These are phyloP conservation scores for Centella asiatica DNA, from an alignment of 129 eudicot genomes.

Conservation along the genomic window DNA sequence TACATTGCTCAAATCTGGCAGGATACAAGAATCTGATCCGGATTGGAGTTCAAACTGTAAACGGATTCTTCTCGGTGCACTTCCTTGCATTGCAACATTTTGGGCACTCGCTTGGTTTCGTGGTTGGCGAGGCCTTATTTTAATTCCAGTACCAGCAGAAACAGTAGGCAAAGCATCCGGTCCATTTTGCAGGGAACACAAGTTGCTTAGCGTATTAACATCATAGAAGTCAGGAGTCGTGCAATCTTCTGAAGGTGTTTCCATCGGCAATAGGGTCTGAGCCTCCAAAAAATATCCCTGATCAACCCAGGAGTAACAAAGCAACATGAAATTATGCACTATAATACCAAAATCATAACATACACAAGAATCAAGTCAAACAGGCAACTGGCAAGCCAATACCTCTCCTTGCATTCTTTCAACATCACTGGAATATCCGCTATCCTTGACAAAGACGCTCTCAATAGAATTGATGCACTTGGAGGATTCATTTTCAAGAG, in stretches of 20 bases:
- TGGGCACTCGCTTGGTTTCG: constrained; percentile 2
- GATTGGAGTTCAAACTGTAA: constrained; percentile 33
- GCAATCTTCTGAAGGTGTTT: neutral
- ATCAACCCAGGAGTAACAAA: constrained; percentile 8
- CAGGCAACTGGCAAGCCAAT: neutral
- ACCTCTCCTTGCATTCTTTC: constrained; percentile 56
- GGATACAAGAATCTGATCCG: constrained; percentile 17
- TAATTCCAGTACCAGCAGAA: constrained; percentile 32
- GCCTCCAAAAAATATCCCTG: constrained; percentile 5
- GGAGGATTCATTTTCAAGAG: constrained; percentile 22
- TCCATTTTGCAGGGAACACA: constrained; percentile 6
- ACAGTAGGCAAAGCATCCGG: constrained; percentile 3
- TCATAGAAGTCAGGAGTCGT: neutral
- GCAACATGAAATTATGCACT: constrained; percentile 4
- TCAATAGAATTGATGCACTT: constrained; percentile 5
- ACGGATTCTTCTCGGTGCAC: constrained; percentile 64
- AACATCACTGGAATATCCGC: constrained; percentile 50
- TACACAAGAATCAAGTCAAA: neutral
- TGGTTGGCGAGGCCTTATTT: constrained; percentile 22
- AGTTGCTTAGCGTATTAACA: neutral
- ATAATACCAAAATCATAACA: neutral
- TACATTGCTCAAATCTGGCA: constrained; percentile 4
- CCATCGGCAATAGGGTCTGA: neutral
- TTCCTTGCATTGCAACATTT: constrained; percentile 41
- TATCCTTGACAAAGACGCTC: constrained; percentile 18